Evolutionary conservation across 1,284 basidiomycete species (phyloP).

Genomic region (Sphagnurus paluster): DNA sequence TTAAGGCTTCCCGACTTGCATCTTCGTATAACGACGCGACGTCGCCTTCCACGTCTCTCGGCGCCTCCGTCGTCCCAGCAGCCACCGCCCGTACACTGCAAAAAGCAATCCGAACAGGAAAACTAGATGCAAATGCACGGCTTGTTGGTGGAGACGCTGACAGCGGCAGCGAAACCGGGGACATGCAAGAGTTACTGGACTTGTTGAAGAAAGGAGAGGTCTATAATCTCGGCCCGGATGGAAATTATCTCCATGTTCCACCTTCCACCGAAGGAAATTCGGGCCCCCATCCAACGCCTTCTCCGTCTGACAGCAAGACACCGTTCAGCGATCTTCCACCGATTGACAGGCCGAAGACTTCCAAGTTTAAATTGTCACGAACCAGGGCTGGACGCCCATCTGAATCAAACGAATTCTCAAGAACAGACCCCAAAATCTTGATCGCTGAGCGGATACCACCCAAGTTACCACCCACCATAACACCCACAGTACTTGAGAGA

Average conservation of each 20-base stretch:
- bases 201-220: constrained; percentile 57
- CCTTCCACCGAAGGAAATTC: constrained; percentile 10
- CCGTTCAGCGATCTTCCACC: constrained; percentile 25
- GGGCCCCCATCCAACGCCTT: constrained; percentile 14
- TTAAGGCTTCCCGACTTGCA: constrained; percentile 55
- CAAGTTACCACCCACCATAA: constrained; percentile 18
- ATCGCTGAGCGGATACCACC: constrained; percentile 26
- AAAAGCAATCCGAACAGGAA: constrained; percentile 60
- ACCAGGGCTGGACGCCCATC: constrained; percentile 26
- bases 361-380: constrained; percentile 38
- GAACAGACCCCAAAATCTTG: constrained; percentile 23
- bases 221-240: constrained; percentile 56
- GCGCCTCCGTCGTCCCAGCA: constrained; percentile 49
- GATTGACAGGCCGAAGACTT: constrained; percentile 34
- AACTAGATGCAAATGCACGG: constrained; percentile 50
- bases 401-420: constrained; percentile 8
- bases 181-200: constrained; percentile 53
- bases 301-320: constrained; percentile 12
- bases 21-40: constrained; percentile 42
- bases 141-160: constrained; percentile 59
- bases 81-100: constrained; percentile 53
- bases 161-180: constrained; percentile 55
- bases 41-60: constrained; percentile 41
- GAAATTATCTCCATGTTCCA: constrained; percentile 29
- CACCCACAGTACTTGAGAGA: constrained; percentile 13